Base-by-base conservation (phyloP, 805 yeast genomes). In the Schwanniomyces polymorphus region DNA sequence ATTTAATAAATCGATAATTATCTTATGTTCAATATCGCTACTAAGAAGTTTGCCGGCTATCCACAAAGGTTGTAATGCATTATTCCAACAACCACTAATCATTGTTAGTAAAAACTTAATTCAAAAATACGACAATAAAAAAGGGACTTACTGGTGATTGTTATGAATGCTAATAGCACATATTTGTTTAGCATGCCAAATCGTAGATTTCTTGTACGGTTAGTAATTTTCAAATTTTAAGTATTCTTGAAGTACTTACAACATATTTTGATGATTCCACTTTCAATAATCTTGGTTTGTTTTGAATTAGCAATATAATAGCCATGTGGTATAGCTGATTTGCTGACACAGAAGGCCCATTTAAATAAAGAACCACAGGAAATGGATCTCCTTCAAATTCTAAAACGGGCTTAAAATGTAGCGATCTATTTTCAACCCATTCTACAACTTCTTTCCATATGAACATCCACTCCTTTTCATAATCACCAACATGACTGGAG, bases 171-270 rank as follows among this genome's bases (percentile, higher is more conserved):
- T 55, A 28, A 68, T 66, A 23, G 69, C 70, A 42, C 67, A 56
- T 9, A 69, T 68, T 46, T 67, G 74, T 45, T 69, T 69, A 4
- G 75, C 74, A 49, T 69, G 75, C 72, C 73, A 67, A 12, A 69
- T 63, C 38, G 64, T 61, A 2, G 74, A 65, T 43, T 55, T 54
- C 42, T 49, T 50, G 14, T 11, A 21, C 17, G n/a, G 46, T 29
- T 23, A 46, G 34, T 34, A 38, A 23, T 27, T 14, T 42, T 21
- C 37, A 16, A 18, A 7, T 4, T 27, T 16, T n/a, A 28, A 41
- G 42, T 14, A 39, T 17, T 23, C 23, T 35, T 16, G 8, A 23
- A 26, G 14, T 35, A 29, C 43, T 23, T 38, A 44, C 48, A 34
- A 50, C 39, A 27, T 46, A 45, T 14, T 51, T 49, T 26, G 44